Evolutionary conservation across 2,329 filamentous ascomycete genomes (phyloP).

Genomic region (Myriangium duriaei): DNA sequence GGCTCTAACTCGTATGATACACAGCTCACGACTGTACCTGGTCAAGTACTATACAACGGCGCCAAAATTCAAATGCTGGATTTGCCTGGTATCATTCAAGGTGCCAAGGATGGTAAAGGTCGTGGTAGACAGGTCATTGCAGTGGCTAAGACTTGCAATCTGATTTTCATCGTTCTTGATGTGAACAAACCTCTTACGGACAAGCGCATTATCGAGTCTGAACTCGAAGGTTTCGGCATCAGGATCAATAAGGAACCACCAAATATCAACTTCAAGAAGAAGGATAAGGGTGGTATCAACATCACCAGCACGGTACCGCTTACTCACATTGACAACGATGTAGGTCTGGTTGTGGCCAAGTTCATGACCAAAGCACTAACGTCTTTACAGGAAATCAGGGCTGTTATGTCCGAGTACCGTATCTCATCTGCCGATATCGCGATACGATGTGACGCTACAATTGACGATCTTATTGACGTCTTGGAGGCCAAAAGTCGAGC

Average conservation of each 20-base stretch:
- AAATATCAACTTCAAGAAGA: slow-evolving; percentile 99
- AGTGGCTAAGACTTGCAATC: slow-evolving; percentile 94
- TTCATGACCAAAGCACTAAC: not conserved
- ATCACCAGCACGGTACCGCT: slow-evolving; percentile 92
- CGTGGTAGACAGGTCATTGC: slow-evolving; percentile 94
- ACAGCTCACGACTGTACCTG: slow-evolving; percentile 79
- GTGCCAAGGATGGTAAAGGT: slow-evolving; percentile 89
- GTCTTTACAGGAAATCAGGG: slow-evolving; percentile 64
- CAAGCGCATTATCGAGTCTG: slow-evolving; percentile 87
- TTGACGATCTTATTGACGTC: slow-evolving; percentile 93
- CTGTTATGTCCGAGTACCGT: slow-evolving; percentile 92
- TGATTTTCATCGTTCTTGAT: slow-evolving; percentile 97
- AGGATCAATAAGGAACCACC: slow-evolving; percentile 94
- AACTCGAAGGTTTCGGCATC: slow-evolving; percentile 94
- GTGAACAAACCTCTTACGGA: slow-evolving; percentile 97
- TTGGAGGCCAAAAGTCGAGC: slow-evolving; percentile 87
- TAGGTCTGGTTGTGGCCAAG: slow-evolving; percentile 20
- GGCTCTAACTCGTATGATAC: too few species aligned
- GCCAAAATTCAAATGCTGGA: slow-evolving; percentile 95
- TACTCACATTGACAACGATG: slow-evolving; percentile 80
- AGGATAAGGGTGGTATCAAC: slow-evolving; percentile 94
- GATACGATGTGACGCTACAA: slow-evolving; percentile 92
- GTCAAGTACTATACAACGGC: slow-evolving; percentile 91
- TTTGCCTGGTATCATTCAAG: slow-evolving; percentile 96
- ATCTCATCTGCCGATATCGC: slow-evolving; percentile 96